A percentile compares a stretch with the other conserved stretches of the same genome.
phyloP scores from a whole-genome alignment of 2,329 filamentous ascomycete genomes.

The Aspergillus neotritici region DNA sequence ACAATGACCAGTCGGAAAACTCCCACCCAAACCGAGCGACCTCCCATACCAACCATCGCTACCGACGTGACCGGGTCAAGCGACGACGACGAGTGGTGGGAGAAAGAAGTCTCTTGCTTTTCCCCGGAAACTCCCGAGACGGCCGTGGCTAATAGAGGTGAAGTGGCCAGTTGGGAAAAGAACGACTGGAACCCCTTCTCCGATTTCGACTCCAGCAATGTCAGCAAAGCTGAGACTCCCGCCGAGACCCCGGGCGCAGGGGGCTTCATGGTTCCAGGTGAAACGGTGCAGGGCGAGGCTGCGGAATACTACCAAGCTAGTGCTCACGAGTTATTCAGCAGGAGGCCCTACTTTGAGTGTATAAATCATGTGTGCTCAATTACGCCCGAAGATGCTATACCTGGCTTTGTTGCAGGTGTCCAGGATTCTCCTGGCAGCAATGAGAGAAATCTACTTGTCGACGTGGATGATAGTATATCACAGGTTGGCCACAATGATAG shows the following conservation, averaged over 20 bases:
- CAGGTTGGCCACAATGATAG: not conserved
- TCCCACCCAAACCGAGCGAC: constrained; percentile 17
- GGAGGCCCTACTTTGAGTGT: constrained; percentile 40
- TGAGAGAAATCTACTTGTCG: constrained; percentile 12
- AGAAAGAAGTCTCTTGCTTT: constrained; percentile 25
- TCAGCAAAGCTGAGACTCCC: constrained; percentile 1
- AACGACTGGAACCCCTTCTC: constrained; percentile 13
- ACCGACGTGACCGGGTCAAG: constrained; percentile 13
- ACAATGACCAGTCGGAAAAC: constrained; percentile 28
- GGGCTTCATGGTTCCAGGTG: constrained; percentile 23
- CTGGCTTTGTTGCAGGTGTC: constrained; percentile 5
- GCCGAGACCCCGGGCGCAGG: not conserved
- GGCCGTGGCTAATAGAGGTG: constrained; percentile 9
- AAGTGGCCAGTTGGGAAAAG: constrained; percentile 16
- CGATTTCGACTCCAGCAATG: constrained; percentile 8
- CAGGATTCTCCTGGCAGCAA: not conserved
- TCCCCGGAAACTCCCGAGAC: constrained; percentile 28
- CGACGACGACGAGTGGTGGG: constrained; percentile 26
- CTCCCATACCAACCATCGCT: constrained; percentile 23
- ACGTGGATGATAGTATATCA: constrained; percentile 14
- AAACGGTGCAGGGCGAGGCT: constrained; percentile 28
- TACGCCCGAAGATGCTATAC: constrained; percentile 22
- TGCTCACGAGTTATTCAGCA: constrained; percentile 40
- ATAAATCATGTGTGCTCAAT: constrained; percentile 39
- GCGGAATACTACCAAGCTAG: constrained; percentile 44